Evolutionary conservation across 2,329 filamentous ascomycete species (phyloP).

Genomic region (Penicillium crustosum): DNA sequence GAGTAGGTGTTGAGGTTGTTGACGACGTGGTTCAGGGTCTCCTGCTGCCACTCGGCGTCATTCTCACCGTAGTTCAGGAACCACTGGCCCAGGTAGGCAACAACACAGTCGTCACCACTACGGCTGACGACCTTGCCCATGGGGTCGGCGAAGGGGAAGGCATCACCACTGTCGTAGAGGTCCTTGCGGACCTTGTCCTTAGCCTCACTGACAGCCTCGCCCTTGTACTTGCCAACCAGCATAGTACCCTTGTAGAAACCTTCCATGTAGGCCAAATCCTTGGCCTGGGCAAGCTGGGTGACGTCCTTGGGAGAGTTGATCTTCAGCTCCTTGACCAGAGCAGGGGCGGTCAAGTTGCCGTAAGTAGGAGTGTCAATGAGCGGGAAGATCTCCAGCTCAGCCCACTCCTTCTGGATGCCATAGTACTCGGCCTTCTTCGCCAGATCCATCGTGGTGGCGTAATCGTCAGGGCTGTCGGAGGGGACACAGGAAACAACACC

Average conservation of each 20-base stretch:
- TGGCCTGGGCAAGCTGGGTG: conserved; percentile 86
- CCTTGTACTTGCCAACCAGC: conserved; percentile 83
- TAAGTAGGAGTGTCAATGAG: conserved; percentile 88
- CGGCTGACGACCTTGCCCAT: conserved; percentile 85
- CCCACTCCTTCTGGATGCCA: conserved; percentile 95
- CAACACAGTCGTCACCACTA: conserved; percentile 89
- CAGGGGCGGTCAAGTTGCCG: conserved; percentile 78
- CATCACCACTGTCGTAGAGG: conserved; percentile 72
- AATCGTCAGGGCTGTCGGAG: conserved; percentile 94
- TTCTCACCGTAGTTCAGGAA: conserved; percentile 95
- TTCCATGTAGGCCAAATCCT: conserved; percentile 95
- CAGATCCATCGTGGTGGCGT: conserved; percentile 81
- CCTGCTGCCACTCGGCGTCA: conserved; percentile 72
- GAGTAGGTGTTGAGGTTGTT: conserved; percentile 77
- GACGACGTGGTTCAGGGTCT: conserved; percentile 70
- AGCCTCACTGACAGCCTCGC: conserved; percentile 78
- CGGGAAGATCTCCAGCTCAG: conserved; percentile 81
- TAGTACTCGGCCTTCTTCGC: conserved; percentile 96
- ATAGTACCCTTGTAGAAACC: conserved; percentile 95
- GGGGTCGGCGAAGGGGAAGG: conserved; percentile 91
- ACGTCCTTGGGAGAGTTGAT: conserved; percentile 95
- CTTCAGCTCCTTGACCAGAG: conserved; percentile 87
- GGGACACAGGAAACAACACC: conserved; percentile 95
- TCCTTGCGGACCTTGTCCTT: conserved; percentile 81
- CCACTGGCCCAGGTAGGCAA: conserved; percentile 93